Conservation (phyloP, 495 filamentous ascomycete species). For the Rostrohypoxylon terebratum region DNA sequence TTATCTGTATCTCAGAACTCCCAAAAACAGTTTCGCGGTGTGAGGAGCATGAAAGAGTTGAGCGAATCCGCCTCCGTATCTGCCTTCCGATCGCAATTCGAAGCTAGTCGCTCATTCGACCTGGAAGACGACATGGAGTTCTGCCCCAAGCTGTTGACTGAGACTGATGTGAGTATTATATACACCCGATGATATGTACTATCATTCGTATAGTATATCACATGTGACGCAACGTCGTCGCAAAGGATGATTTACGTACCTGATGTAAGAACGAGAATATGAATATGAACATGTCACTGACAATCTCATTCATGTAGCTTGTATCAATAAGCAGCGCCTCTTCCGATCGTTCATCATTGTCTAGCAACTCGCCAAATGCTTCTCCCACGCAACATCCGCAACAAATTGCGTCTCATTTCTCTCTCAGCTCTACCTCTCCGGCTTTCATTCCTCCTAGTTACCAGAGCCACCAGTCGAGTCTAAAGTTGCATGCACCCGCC, state of each 20-base stretch:
- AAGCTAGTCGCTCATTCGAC: conserved; percentile 94
- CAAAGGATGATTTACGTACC: neutral
- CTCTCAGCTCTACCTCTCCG: conserved; percentile 80
- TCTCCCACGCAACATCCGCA: conserved; percentile 79
- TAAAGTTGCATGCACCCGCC: conserved; percentile 87
- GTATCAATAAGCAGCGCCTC: conserved; percentile 87
- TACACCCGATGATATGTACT: conserved; percentile 14
- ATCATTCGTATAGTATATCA: conserved; percentile 19
- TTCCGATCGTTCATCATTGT: conserved; percentile 93
- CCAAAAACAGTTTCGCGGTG: conserved; percentile 85
- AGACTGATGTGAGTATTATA: conserved; percentile 94
- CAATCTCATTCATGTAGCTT: conserved; percentile 64
- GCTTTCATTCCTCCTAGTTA: conserved; percentile 72
- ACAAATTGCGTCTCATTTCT: conserved; percentile 79
- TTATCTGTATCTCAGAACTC: conserved; percentile 81
- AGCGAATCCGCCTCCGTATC: conserved; percentile 79
- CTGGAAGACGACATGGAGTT: conserved; percentile 97
- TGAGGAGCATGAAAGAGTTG: conserved; percentile 88
- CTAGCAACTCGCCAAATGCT: conserved; percentile 92
- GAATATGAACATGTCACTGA: conserved; percentile 27
- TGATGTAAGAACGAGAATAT: conserved; percentile 6
- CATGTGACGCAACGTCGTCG: conserved; percentile 22
- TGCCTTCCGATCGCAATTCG: conserved; percentile 85
- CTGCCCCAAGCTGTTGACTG: conserved; percentile 91
- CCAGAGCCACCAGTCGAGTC: conserved; percentile 63